phyloP scores from a whole-genome alignment of 73 alveolate genomes.

The Paramecium caudatum region DNA sequence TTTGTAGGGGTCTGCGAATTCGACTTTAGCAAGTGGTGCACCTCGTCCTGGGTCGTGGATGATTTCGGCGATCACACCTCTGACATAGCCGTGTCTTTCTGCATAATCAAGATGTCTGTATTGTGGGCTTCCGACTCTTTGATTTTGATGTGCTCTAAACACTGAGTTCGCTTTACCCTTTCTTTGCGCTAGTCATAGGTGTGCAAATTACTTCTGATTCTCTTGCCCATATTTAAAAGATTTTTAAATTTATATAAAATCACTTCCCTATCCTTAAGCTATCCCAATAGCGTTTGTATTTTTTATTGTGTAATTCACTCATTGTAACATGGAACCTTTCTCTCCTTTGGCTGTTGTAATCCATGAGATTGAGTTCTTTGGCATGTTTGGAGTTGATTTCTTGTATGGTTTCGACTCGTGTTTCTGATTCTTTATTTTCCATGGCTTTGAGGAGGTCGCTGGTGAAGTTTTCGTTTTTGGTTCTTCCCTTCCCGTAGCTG shows the following conservation, averaged over 20 bases:
- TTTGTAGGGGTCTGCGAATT: slow-evolving; percentile 96
- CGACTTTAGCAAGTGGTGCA: slow-evolving; percentile 96
- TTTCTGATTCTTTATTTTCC: slow-evolving; percentile 12
- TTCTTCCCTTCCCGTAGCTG: slow-evolving; percentile 8
- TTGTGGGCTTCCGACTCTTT: slow-evolving; percentile 77
- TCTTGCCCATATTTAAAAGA: slow-evolving; percentile 59
- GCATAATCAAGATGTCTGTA: slow-evolving; percentile 78
- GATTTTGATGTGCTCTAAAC: slow-evolving; percentile 71
- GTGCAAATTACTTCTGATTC: slow-evolving; percentile 3
- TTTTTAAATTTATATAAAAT: neutral
- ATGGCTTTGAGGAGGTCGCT: neutral
- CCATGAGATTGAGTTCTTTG: slow-evolving; percentile 12
- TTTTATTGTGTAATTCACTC: slow-evolving; percentile 58
- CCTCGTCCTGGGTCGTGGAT: slow-evolving; percentile 98
- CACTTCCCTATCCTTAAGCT: slow-evolving; percentile 16
- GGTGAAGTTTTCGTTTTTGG: slow-evolving; percentile 27
- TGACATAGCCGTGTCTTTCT: slow-evolving; percentile 78
- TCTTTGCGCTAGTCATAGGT: slow-evolving; percentile 66
- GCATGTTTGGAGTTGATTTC: slow-evolving; percentile 27
- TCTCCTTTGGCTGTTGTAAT: neutral
- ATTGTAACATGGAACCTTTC: slow-evolving; percentile 19
- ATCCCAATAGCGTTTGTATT: slow-evolving; percentile 22
- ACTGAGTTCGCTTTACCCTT: slow-evolving; percentile 78
- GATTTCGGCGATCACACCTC: slow-evolving; percentile 87
- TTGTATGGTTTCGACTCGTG: slow-evolving; percentile 55